phyloP scores from a whole-genome alignment of 2,329 filamentous ascomycete species.

The Xylaria sp. region DNA sequence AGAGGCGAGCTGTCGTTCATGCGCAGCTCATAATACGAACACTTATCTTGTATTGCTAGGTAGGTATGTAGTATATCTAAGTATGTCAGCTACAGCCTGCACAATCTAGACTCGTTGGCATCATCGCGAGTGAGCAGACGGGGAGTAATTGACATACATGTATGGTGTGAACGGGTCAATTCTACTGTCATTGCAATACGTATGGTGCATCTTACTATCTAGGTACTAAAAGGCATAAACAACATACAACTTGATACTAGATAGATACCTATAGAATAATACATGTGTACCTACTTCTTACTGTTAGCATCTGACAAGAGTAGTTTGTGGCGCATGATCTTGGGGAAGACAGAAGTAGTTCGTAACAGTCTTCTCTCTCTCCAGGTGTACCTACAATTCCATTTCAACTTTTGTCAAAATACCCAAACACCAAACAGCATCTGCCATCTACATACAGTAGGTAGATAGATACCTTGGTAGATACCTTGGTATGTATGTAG shows the following conservation, averaged over 20 bases:
- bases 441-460: no score
- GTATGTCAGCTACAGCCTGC: background rate
- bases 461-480: no score
- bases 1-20: background rate
- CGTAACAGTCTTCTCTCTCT: background rate
- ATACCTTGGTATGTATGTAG: background rate
- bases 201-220: no score
- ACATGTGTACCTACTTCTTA: background rate
- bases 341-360: background rate
- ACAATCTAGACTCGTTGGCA: slow-evolving; percentile 2
- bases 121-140: background rate
- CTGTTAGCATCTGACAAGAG: background rate
- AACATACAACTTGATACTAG: no score
- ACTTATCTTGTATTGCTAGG: background rate
- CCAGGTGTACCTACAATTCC: background rate
- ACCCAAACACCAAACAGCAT: no score
- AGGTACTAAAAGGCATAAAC: no score
- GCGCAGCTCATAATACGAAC: slow-evolving; percentile 1
- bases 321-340: slow-evolving; percentile 1
- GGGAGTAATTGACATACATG: background rate
- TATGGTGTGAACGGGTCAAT: background rate
- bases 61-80: background rate
- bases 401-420: background rate
- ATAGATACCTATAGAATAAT: no score
- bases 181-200: background rate